phyloP scores from a whole-genome alignment of 768 basidiomycete species.

The Mycena pura region DNA sequence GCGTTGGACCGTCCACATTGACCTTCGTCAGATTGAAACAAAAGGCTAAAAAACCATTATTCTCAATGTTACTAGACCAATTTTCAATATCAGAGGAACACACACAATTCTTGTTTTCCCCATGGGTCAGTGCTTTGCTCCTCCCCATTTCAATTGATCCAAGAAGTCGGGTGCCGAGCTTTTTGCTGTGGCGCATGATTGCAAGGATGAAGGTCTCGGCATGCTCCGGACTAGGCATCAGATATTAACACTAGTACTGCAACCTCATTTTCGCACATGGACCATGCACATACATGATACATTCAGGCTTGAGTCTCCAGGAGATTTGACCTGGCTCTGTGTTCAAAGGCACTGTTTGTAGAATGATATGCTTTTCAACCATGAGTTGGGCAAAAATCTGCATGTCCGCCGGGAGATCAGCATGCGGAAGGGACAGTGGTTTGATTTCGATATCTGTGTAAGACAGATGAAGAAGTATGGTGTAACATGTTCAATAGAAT shows the following conservation, averaged over 20 bases:
- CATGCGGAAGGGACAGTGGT: not conserved
- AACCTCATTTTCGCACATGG: not conserved
- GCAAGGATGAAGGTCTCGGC: not conserved
- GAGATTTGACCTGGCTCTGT: not conserved
- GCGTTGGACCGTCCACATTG: not conserved
- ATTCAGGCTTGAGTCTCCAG: not conserved
- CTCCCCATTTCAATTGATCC: not conserved
- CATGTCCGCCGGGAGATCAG: not conserved
- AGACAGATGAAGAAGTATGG: not conserved
- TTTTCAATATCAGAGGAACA: not conserved
- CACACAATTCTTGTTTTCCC: not conserved
- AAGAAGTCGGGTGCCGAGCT: not conserved
- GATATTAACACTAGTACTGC: constrained; percentile 7
- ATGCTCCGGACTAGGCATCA: not conserved
- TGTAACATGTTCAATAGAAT: not conserved
- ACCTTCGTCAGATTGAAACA: not conserved
- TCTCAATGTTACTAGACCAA: not conserved
- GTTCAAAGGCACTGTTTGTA: not conserved
- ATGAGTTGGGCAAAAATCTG: not conserved
- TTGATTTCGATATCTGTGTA: not conserved
- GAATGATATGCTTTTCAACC: not conserved
- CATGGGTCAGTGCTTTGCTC: not conserved
- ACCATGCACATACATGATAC: constrained; percentile 6
- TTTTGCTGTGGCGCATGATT: not conserved
- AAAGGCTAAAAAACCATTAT: not conserved